These are phyloP conservation scores for Naumovozyma baii DNA, from an alignment of 805 yeast genomes.

Conservation along the genomic window DNA sequence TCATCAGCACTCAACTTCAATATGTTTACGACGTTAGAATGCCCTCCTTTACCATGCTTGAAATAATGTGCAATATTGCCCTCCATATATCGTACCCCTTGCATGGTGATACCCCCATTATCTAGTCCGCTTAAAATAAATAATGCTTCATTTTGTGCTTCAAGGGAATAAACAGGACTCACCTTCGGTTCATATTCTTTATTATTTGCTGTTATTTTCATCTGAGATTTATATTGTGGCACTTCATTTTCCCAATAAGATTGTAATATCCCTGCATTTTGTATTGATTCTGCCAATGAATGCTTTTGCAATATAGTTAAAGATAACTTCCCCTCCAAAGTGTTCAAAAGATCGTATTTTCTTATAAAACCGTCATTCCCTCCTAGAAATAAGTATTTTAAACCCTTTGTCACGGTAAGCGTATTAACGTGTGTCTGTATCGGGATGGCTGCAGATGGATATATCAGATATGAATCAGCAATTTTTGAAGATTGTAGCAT, in stretches of 20 bases:
- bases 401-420: conserved; percentile 65
- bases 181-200: conserved; percentile 44
- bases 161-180: conserved; percentile 83
- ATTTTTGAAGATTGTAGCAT: conserved; percentile 37
- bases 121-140: conserved; percentile 80
- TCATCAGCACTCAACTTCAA: conserved; percentile 55
- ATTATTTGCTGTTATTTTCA: conserved; percentile 24
- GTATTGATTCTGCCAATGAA: conserved; percentile 73
- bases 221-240: conserved; percentile 46
- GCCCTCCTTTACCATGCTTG: conserved; percentile 35
- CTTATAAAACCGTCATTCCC: conserved; percentile 93
- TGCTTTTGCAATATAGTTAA: conserved; percentile 88
- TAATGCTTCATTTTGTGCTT: conserved; percentile 68
- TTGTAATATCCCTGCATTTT: conserved; percentile 70
- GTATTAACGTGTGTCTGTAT: conserved; percentile 72
- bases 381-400: conserved; percentile 83
- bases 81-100: conserved; percentile 72
- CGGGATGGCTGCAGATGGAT: conserved; percentile 83
- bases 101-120: conserved; percentile 79
- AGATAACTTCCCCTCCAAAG: conserved; percentile 79
- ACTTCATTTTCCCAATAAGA: conserved; percentile 97
- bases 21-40: conserved; percentile 66
- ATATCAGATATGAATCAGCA: conserved; percentile 55
- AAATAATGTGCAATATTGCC: conserved; percentile 76
- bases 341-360: conserved; percentile 75